A percentile compares a stretch with the other conserved stretches of the same genome.
These are phyloP conservation scores for Crithidia brevicula DNA, from an alignment of 208 protist species.

Conservation along the genomic window DNA sequence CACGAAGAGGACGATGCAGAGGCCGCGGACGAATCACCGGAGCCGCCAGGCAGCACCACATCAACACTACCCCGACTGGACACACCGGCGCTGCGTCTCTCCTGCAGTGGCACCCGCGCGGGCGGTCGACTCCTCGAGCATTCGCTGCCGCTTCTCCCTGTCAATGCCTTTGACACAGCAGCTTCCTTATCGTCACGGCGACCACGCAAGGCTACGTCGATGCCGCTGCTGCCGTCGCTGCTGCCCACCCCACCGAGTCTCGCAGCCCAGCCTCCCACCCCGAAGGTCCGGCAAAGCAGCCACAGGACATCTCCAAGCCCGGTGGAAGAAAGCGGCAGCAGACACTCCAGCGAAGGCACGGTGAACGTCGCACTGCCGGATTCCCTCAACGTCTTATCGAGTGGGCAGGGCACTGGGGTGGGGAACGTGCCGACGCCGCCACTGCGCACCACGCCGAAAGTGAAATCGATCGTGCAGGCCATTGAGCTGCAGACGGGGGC, in stretches of 20 bases:
- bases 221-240: not conserved
- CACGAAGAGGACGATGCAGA: not conserved
- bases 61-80: not conserved
- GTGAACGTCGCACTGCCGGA: not conserved
- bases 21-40: not conserved
- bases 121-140: not conserved
- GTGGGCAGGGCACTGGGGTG: too few relatives aligned
- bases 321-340: too few relatives aligned
- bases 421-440: too few relatives aligned
- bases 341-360: constrained; percentile 6
- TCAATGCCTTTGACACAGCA: too few relatives aligned
- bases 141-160: not conserved
- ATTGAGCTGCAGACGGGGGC: too few relatives aligned
- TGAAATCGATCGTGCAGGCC: too few relatives aligned
- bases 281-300: not conserved
- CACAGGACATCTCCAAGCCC: not conserved
- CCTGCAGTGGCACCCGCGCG: too few relatives aligned
- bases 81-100: not conserved
- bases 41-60: constrained; percentile 1
- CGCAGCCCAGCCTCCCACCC: too few relatives aligned
- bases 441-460: too few relatives aligned
- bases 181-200: too few relatives aligned
- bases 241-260: not conserved
- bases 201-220: constrained; percentile 7
- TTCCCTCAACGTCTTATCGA: too few relatives aligned